These are phyloP conservation scores for Epicoccum sorghinum DNA, from an alignment of 2,329 filamentous ascomycete species.

Conservation along the genomic window DNA sequence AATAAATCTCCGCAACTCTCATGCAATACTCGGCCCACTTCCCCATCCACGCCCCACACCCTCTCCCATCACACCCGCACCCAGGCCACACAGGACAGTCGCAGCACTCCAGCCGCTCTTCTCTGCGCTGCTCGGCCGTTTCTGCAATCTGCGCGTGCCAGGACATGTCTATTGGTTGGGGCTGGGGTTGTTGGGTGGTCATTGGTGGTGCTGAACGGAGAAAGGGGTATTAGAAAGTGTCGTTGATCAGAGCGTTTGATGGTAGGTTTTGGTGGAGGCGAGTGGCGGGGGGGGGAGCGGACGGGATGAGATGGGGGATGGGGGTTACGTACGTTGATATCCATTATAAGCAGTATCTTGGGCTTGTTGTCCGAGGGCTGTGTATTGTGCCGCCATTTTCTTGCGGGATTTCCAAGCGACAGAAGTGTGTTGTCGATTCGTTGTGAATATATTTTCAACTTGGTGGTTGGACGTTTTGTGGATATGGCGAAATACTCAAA, in stretches of 20 bases:
- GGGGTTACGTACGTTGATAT: not conserved
- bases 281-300: not conserved
- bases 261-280: not conserved
- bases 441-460: too few species aligned
- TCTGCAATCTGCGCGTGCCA: slow-evolving; percentile 9
- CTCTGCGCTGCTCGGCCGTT: not conserved
- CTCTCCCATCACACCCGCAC: not conserved
- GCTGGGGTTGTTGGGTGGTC: not conserved
- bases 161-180: not conserved
- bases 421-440: too few species aligned
- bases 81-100: not conserved
- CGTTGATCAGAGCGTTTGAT: not conserved
- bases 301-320: not conserved
- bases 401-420: too few species aligned
- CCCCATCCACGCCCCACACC: not conserved
- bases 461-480: too few species aligned
- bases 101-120: not conserved
- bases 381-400: slow-evolving; percentile 2
- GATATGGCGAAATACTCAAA: too few species aligned
- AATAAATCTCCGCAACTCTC: not conserved
- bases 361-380: not conserved
- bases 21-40: not conserved
- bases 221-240: not conserved
- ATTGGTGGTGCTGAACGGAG: not conserved
- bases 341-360: not conserved